Evolutionary conservation across 2,329 filamentous ascomycete species (phyloP).

Genomic region (Aureobasidium sp.): DNA sequence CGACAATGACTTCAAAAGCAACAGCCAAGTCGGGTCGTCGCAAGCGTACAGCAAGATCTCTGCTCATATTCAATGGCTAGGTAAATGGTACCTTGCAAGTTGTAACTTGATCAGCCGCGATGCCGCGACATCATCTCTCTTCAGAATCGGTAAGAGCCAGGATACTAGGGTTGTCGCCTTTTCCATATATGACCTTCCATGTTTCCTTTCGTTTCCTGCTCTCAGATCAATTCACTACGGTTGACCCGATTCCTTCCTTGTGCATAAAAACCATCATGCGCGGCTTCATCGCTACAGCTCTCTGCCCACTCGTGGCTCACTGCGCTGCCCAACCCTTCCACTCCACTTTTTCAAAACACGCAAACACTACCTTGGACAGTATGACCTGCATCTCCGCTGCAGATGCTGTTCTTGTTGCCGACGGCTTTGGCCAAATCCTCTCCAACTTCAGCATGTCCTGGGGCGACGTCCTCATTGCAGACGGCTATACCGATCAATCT

Average conservation of each 20-base stretch:
- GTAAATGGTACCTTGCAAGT: not conserved
- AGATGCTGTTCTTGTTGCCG: slow-evolving; percentile 24
- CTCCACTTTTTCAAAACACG: not conserved
- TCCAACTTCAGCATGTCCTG: slow-evolving; percentile 21
- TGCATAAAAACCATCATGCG: not conserved
- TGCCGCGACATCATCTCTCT: not conserved
- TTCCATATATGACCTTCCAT: not conserved
- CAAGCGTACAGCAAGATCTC: not conserved
- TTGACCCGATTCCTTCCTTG: too few relatives aligned
- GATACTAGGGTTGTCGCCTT: not conserved
- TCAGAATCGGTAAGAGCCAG: not conserved
- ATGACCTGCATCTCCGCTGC: not conserved
- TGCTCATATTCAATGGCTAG: not conserved
- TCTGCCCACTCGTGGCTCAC: not conserved
- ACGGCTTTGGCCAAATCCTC: slow-evolving; percentile 25
- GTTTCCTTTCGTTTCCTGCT: not conserved
- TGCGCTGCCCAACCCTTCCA: not conserved
- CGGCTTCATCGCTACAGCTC: not conserved
- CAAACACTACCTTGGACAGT: not conserved
- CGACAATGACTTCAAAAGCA: not conserved
- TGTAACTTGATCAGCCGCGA: not conserved
- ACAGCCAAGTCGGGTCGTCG: not conserved
- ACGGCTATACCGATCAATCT: slow-evolving; percentile 27
- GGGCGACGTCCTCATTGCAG: slow-evolving; percentile 21
- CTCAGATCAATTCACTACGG: not conserved